phyloP scores from a whole-genome alignment of 306 rosid genomes.

The Calophaca sinica region DNA sequence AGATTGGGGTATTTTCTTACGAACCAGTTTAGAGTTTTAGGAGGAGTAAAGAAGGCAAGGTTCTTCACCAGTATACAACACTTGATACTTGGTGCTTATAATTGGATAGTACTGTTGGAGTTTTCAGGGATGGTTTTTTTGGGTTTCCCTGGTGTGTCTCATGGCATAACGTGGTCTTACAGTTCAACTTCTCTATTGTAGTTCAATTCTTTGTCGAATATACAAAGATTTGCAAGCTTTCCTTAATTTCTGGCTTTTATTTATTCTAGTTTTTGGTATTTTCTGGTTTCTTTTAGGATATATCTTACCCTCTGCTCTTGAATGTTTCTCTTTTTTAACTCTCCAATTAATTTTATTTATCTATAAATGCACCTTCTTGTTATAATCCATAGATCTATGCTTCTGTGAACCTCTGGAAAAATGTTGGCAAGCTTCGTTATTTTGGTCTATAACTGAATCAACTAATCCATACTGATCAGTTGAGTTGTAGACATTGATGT shows the following conservation, averaged over 20 bases:
- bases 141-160: too few relatives aligned
- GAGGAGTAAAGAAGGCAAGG: conserved; percentile 20
- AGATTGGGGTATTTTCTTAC: conserved; percentile 30
- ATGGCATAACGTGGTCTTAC: too few relatives aligned
- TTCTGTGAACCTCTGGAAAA: conserved; percentile 27
- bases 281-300: too few relatives aligned
- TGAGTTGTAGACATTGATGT: conserved; percentile 42
- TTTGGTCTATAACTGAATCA: not conserved
- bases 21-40: conserved; percentile 17
- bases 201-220: not conserved
- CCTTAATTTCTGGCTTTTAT: not conserved
- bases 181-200: too few relatives aligned
- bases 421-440: not conserved
- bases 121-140: not conserved
- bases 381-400: not conserved
- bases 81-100: conserved; percentile 27
- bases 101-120: conserved; percentile 8
- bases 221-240: not conserved
- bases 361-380: not conserved
- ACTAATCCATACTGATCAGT: conserved; percentile 5
- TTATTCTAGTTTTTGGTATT: not conserved
- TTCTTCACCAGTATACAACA: not conserved
- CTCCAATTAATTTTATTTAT: conserved; percentile 4
- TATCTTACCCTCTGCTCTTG: conserved; percentile 5
- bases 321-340: not conserved